phyloP scores from a whole-genome alignment of 2,329 filamentous ascomycete species.

The Cercospora zeina region DNA sequence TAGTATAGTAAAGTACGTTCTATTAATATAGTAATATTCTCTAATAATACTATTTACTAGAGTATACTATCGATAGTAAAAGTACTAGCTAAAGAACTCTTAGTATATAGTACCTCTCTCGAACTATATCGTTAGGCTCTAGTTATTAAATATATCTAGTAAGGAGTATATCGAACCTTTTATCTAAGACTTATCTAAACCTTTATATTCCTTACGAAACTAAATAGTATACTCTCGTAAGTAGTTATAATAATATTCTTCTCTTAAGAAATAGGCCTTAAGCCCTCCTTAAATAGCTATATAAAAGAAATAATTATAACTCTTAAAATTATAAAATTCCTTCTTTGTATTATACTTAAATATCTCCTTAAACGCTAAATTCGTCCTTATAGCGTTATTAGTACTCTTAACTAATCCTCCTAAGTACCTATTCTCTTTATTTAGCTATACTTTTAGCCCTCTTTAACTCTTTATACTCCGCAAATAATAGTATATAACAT shows the following conservation, averaged over 20 bases:
- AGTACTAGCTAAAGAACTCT: not conserved
- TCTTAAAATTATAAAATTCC: not conserved
- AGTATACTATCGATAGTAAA: not conserved
- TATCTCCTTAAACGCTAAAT: not conserved
- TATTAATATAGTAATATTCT: not conserved
- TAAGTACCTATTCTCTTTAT: not conserved
- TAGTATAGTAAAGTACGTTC: not conserved
- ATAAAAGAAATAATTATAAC: not conserved
- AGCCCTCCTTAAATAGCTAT: not conserved
- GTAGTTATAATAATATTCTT: not conserved
- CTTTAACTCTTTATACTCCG: not conserved
- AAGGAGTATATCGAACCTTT: not conserved
- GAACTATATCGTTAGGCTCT: not conserved
- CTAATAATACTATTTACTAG: not conserved
- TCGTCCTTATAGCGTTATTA: not conserved
- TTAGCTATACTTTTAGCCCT: not conserved
- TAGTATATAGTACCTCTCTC: not conserved
- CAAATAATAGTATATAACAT: not conserved
- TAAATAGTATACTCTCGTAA: not conserved
- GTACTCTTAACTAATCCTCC: not conserved
- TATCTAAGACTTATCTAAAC: not conserved
- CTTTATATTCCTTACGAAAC: not conserved
- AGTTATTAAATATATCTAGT: not conserved
- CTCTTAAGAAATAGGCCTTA: not conserved
- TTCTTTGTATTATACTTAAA: not conserved